These are phyloP conservation scores for Geum urbanum DNA, from an alignment of 306 rosid genomes.

Conservation along the genomic window DNA sequence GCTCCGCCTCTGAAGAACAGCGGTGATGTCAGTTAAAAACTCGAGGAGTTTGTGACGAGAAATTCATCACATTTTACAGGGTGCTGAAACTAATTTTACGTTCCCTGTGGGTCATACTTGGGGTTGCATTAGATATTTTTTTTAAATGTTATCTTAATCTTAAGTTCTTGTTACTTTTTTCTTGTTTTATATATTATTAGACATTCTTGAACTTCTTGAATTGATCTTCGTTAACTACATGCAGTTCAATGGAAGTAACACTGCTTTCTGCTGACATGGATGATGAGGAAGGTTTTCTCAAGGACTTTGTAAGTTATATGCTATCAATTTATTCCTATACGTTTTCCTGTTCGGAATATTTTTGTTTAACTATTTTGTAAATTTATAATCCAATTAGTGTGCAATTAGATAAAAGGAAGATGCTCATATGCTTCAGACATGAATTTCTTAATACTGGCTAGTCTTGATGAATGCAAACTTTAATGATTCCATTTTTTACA, in stretches of 20 bases:
- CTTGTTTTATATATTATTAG: neutral
- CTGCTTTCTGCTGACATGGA: constrained; percentile 57
- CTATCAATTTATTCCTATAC: constrained; percentile 12
- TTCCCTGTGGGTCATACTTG: too few relatives aligned
- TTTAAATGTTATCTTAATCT: neutral
- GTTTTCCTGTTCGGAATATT: neutral
- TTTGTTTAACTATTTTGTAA: too few relatives aligned
- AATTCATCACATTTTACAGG: too few relatives aligned
- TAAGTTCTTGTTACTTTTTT: neutral
- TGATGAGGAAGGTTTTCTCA: constrained; percentile 58
- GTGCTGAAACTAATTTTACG: too few relatives aligned
- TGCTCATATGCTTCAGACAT: neutral
- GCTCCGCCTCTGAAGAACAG: too few relatives aligned
- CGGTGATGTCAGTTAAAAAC: too few relatives aligned
- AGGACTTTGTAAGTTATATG: constrained; percentile 55
- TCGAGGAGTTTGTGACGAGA: too few relatives aligned
- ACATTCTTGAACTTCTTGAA: neutral
- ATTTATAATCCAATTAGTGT: neutral
- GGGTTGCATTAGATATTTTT: neutral
- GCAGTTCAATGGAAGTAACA: constrained; percentile 69
- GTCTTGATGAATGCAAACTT: neutral
- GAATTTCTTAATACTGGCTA: neutral
- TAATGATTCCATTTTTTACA: neutral
- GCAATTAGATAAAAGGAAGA: neutral
- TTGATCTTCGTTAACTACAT: constrained; percentile 20